phyloP scores from a whole-genome alignment of 306 rosid genomes.

The Dryas octopetala region DNA sequence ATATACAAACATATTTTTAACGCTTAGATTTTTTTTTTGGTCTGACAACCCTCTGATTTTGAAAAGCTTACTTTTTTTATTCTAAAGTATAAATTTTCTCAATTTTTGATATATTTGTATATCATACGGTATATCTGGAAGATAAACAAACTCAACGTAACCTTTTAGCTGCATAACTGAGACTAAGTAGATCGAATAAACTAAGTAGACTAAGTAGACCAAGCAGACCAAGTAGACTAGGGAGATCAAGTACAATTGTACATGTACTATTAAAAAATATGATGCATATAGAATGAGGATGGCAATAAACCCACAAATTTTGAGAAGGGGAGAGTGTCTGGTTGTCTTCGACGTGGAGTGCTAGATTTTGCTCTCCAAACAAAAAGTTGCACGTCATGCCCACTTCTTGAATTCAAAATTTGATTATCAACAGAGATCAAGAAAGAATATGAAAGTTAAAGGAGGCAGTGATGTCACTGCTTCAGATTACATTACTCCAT shows the following conservation, averaged over 20 bases:
- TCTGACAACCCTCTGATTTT: no score
- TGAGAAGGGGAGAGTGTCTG: neutral
- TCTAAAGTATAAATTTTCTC: no score
- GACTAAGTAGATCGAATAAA: neutral
- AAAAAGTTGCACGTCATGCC: constrained; percentile 9
- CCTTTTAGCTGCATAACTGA: neutral
- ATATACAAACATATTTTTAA: no score
- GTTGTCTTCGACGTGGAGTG: constrained; percentile 21
- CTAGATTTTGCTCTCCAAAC: neutral
- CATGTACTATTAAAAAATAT: neutral
- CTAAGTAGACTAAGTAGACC: neutral
- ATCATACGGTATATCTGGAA: no score
- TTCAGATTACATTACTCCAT: neutral
- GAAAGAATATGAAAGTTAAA: neutral
- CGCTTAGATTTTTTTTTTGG: no score
- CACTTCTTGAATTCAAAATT: neutral
- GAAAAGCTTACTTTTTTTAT: no score
- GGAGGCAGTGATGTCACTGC: constrained; percentile 30
- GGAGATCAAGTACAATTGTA: neutral
- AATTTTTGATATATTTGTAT: no score
- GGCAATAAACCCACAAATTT: neutral
- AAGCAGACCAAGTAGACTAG: neutral
- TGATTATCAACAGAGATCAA: neutral
- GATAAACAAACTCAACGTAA: no score
- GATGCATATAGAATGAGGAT: neutral